A percentile compares a stretch with the other conserved stretches of the same genome.
phyloP scores from a whole-genome alignment of 2,329 filamentous ascomycete species.

The Apiospora sp. region DNA sequence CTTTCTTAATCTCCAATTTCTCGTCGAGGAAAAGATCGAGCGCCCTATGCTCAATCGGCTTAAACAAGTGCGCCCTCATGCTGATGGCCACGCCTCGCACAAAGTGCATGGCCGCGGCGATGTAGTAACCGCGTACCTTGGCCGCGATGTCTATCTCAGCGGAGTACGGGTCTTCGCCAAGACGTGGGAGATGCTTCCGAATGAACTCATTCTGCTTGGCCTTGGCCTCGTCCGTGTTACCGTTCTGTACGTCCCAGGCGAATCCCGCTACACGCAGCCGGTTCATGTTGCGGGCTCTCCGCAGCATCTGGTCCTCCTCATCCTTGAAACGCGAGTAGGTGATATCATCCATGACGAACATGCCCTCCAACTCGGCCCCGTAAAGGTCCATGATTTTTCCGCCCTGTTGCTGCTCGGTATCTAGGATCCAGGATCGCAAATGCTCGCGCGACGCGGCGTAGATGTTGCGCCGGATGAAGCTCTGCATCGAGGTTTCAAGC shows the following conservation, averaged over 20 bases:
- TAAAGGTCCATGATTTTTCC: too few relatives aligned
- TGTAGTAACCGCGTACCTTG: slow-evolving; percentile 73
- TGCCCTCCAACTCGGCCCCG: slow-evolving; percentile 59
- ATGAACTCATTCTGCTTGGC: slow-evolving; percentile 52
- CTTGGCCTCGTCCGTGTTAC: slow-evolving; percentile 54
- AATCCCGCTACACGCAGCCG: slow-evolving; percentile 53
- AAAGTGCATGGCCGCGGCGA: slow-evolving; percentile 70
- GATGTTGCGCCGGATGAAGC: slow-evolving; percentile 56
- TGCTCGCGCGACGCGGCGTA: slow-evolving; percentile 55
- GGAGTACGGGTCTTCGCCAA: slow-evolving; percentile 66
- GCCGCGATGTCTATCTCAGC: slow-evolving; percentile 69
- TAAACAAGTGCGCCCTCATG: slow-evolving; percentile 41
- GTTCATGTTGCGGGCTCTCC: slow-evolving; percentile 56
- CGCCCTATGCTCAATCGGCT: too few relatives aligned
- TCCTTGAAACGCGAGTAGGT: slow-evolving; percentile 55
- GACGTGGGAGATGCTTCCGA: slow-evolving; percentile 51
- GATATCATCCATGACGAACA: slow-evolving; percentile 65
- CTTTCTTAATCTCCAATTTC: slow-evolving; percentile 35
- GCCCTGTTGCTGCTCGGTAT: too few relatives aligned
- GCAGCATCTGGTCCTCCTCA: slow-evolving; percentile 55
- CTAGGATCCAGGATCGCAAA: too few relatives aligned
- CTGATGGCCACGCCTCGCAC: slow-evolving; percentile 57
- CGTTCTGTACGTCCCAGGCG: slow-evolving; percentile 46
- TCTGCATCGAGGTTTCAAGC: slow-evolving; percentile 56
- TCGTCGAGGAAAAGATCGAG: too few relatives aligned